Evolutionary conservation across 768 basidiomycete species (phyloP), one percentile per base, ranked within the genome.

Genomic region (Hortiboletus campestris): DNA sequence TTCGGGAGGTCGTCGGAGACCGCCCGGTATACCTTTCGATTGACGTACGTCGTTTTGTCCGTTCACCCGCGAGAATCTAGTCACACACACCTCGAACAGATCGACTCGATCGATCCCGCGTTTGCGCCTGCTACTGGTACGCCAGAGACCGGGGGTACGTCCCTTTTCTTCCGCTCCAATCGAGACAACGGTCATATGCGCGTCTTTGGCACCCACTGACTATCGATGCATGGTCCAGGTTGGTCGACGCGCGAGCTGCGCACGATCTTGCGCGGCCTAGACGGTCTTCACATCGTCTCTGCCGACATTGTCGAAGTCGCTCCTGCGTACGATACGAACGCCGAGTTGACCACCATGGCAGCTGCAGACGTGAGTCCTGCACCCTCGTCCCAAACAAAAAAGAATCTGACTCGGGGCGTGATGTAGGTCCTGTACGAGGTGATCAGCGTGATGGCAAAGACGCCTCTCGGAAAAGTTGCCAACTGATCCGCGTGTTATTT

Each of bases 231-330:
- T 12, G 11, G 35, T 32, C 19, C 36, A 70, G 70, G 69, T 11
- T 91, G 89, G 90, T 86, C 89, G 5, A 90, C 89, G 8, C 85
- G 91, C 54, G 90, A 93, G 70, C 73, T 91, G 48, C 84, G 88
- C 46, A 83, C 84, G 8, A 88, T 92, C 63, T 71, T 92, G 55
- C 76, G 89, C 46, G 89, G 90, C 19, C 72, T 93, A 14, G 84
- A 86, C 51, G 89, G 89, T 14, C 75, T 92, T 49, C 76, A 83
- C 56, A 85, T 93, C 57, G 88, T 92, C 44, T 89, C 85, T 36
- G 88, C 86, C 10, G 91, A 93, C 66, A 83, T 93, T 42, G 91
- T 93, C 44, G 91, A 93, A 67, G 91, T 92, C 22, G 85, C 88
- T 2, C 91, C 90, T 16, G 88, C 89, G 7, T 90, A 91, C 65